Percentiles rank a stretch among this genome's conserved stretches.
These are phyloP conservation scores for Gossypium davidsonii DNA, from an alignment of 441 rosid genomes.

Conservation along the genomic window DNA sequence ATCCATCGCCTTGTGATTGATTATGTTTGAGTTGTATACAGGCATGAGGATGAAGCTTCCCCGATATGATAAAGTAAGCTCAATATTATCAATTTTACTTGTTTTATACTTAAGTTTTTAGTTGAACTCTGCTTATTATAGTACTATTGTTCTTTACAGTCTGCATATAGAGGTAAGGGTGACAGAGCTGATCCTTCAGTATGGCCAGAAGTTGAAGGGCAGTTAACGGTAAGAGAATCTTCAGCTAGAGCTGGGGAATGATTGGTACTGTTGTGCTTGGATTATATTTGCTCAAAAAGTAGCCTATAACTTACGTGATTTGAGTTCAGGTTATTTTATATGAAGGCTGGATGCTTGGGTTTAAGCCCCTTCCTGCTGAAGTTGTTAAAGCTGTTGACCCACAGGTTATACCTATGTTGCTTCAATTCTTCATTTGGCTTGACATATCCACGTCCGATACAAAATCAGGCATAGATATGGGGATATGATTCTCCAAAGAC, in stretches of 20 bases:
- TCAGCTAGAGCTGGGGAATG: slow-evolving; percentile 7
- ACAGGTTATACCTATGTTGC: slow-evolving; percentile 43
- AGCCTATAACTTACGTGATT: neutral
- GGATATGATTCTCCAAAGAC: neutral
- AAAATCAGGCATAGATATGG: neutral
- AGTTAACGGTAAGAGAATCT: slow-evolving; percentile 48
- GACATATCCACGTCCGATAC: neutral
- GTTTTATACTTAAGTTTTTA: neutral
- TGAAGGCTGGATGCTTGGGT: slow-evolving; percentile 99
- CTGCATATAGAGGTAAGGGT: slow-evolving; percentile 85
- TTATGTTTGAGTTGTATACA: slow-evolving; percentile 27
- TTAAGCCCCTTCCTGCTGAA: slow-evolving; percentile 61
- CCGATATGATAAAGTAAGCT: slow-evolving; percentile 74
- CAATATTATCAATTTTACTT: neutral
- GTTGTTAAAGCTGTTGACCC: slow-evolving; percentile 71
- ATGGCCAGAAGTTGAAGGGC: slow-evolving; percentile 96
- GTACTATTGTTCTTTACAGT: slow-evolving; percentile 41
- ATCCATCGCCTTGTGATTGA: slow-evolving; percentile 9
- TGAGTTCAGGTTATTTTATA: slow-evolving; percentile 61
- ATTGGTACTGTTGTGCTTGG: neutral
- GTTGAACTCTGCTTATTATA: slow-evolving; percentile 6
- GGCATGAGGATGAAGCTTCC: slow-evolving; percentile 91
- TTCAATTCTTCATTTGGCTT: neutral
- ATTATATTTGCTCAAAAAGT: neutral
- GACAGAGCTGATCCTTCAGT: slow-evolving; percentile 75